Base-by-base conservation (phyloP, 495 filamentous ascomycete species). In the Neurospora sp. region DNA sequence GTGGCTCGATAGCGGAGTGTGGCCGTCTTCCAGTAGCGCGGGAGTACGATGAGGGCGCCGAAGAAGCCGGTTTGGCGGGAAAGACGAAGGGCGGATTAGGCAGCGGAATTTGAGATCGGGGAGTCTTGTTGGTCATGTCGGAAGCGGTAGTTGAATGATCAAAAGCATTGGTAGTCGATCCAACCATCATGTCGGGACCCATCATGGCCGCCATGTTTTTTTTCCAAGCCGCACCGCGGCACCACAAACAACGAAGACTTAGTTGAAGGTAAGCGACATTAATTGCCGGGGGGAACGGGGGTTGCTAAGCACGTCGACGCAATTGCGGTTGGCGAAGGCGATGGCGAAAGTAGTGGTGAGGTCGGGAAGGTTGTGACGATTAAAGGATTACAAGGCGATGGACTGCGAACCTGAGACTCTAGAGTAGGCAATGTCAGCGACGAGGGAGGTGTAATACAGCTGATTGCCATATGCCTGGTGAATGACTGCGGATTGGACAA, bases 101-200 rank as follows among this genome's bases (percentile, higher is more conserved):
- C 93, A 94, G 5, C 91, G 86, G 77, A 94, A 94, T 0, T 85
- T 87, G n/a, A 91, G 91, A 76, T 93, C 74, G 62, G 35, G 73
- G 69, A 74, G 74, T 70, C 74, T 76, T 73, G 69, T 72, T 69
- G 38, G 81, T 76, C 38, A 73, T 71, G 70, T 71, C 39, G 23
- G 72, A 39, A 18, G 75, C 44, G 18, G 74, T 73, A 14, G 71
- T 66, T 14, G 72, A 66, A 14, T 73, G 54, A 60, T 81, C 80
- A 71, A 80, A 76, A 69, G 72, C 71, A 35, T 78, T 76, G 31
- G 79, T 74, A 46, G 75, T 77, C 62, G 75, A 70, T 20, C 77
- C 81, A 66, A 81, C 73, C 74, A 82, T 80, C 79, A 77, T 78
- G 70, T 80, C 80, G 38, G 80, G 76, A 72, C 78, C 81, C 71